A percentile compares a stretch with the other conserved stretches of the same genome.
Conservation (phyloP, 2,329 filamentous ascomycete species). For the Periconia macrospinosa region DNA sequence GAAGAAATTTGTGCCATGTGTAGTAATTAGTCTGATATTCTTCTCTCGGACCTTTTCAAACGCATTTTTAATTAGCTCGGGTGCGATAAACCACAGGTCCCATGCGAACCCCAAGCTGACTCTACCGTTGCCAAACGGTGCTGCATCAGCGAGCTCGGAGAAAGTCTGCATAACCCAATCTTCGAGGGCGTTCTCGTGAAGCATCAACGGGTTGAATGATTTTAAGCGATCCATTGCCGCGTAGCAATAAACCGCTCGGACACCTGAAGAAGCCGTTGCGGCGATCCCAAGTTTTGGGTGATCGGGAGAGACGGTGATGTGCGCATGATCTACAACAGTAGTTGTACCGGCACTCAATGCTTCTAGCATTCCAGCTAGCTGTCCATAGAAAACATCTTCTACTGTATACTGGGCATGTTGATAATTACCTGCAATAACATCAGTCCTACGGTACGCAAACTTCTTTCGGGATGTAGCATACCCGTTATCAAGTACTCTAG, state of each 20-base stretch:
- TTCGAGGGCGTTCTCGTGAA: constrained; percentile 51
- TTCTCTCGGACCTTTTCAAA: constrained; percentile 42
- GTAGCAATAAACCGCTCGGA: constrained; percentile 50
- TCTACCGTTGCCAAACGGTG: constrained; percentile 30
- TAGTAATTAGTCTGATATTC: constrained; percentile 47
- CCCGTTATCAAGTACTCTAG: constrained; percentile 47
- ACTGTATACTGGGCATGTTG: constrained; percentile 31
- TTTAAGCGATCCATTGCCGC: constrained; percentile 34
- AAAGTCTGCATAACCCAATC: constrained; percentile 45
- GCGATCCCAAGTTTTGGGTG: constrained; percentile 38
- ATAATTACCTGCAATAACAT: constrained; percentile 40
- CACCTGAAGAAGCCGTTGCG: constrained; percentile 48
- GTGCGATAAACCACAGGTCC: constrained; percentile 46
- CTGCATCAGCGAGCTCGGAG: constrained; percentile 34
- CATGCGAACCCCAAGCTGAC: constrained; percentile 50
- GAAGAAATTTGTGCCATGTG: constrained; percentile 34
- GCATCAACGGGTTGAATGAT: constrained; percentile 53
- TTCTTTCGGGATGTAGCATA: constrained; percentile 14
- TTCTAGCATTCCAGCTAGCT: constrained; percentile 50
- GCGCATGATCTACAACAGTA: constrained; percentile 57
- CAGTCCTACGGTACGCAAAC: constrained; percentile 32
- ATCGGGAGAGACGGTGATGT: constrained; percentile 46
- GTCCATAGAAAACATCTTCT: constrained; percentile 30
- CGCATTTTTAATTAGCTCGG: constrained; percentile 39
- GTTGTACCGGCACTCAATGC: constrained; percentile 58